Evolutionary conservation across 148 eudicot species (phyloP).

Genomic region (Pouteria glomerata): DNA sequence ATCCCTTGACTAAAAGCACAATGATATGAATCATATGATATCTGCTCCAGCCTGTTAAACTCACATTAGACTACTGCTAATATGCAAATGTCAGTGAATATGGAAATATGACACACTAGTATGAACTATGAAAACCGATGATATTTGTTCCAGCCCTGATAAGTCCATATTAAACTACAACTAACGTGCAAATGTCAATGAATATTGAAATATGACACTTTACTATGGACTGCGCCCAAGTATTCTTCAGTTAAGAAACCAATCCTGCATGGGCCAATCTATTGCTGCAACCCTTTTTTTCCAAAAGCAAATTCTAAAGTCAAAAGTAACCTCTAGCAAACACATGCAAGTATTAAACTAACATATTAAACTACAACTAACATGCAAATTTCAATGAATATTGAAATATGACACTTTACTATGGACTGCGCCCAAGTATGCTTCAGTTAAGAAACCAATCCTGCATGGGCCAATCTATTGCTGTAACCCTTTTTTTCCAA

Average conservation of each 20-base stretch:
- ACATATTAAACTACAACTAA: background rate
- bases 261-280: too few relatives aligned
- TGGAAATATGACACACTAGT: background rate
- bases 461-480: background rate
- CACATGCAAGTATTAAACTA: background rate
- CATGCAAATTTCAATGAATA: background rate
- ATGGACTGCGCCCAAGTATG: background rate
- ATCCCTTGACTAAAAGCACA: background rate
- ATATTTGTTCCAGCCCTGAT: too few relatives aligned
- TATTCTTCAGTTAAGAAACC: background rate
- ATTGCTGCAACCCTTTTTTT: background rate
- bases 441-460: background rate
- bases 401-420: background rate
- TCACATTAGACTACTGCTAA: background rate
- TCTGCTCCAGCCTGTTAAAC: background rate
- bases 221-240: background rate
- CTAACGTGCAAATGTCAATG: background rate
- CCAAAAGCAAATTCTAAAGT: background rate
- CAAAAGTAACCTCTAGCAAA: background rate
- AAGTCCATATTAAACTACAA: background rate
- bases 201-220: background rate
- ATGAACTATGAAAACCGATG: too few relatives aligned
- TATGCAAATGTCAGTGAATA: background rate
- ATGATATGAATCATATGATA: too few relatives aligned
- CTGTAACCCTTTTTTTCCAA: background rate